phyloP scores from a whole-genome alignment of 495 filamentous ascomycete genomes.

The Durotheca rogersii region DNA sequence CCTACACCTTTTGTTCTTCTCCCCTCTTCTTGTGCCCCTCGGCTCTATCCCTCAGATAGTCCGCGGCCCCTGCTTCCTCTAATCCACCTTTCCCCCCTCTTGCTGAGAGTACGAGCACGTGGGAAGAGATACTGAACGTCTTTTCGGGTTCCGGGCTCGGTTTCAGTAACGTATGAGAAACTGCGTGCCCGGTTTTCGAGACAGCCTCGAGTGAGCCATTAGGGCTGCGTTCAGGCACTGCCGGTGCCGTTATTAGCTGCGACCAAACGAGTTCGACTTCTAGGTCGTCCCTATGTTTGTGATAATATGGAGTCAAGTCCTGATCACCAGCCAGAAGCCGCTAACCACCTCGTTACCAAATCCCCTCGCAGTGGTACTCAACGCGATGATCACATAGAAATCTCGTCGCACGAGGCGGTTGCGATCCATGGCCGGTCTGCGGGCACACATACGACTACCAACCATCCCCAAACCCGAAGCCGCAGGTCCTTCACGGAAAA shows the following conservation, averaged over 20 bases:
- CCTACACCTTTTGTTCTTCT: too few relatives aligned
- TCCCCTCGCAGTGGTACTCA: constrained; percentile 1
- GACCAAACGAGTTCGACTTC: constrained; percentile 16
- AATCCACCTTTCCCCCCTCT: not conserved
- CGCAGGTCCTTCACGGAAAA: not conserved
- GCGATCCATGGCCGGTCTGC: too few relatives aligned
- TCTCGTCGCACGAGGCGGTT: too few relatives aligned
- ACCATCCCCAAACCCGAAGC: not conserved
- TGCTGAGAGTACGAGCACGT: not conserved
- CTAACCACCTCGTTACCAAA: constrained; percentile 2
- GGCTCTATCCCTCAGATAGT: too few relatives aligned
- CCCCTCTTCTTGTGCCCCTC: too few relatives aligned
- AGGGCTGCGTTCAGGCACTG: not conserved
- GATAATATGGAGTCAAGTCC: constrained; percentile 19
- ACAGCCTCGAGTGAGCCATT: constrained; percentile 3
- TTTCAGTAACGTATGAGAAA: constrained; percentile 10
- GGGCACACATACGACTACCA: not conserved
- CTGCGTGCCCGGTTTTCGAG: not conserved
- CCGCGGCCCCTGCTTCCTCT: not conserved
- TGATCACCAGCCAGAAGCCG: not conserved
- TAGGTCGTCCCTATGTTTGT: constrained; percentile 16
- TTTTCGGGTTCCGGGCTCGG: not conserved
- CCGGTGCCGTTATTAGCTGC: not conserved
- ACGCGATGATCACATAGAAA: constrained; percentile 1
- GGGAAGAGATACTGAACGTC: not conserved